These are phyloP conservation scores for Lolium perenne DNA, from an alignment of 176 grass and related monocot genomes.

Conservation along the genomic window DNA sequence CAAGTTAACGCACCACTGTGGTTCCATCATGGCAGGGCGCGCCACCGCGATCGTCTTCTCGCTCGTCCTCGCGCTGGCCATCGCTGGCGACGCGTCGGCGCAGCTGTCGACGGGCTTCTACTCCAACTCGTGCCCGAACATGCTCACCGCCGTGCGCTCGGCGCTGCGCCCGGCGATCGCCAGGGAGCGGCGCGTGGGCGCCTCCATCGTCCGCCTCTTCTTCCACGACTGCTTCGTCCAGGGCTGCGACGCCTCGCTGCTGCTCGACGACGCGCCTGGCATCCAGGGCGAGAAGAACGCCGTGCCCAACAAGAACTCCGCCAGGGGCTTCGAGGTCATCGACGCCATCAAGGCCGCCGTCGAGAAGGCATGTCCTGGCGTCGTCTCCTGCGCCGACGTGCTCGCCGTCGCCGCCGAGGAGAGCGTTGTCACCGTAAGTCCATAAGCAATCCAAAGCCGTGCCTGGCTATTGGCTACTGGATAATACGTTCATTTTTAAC, in stretches of 20 bases:
- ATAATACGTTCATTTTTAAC: neutral
- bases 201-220: constrained; percentile 84
- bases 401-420: constrained; percentile 71
- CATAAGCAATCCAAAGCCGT: neutral
- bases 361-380: constrained; percentile 62
- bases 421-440: constrained; percentile 53
- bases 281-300: constrained; percentile 78
- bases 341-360: constrained; percentile 75
- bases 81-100: constrained; percentile 34
- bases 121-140: constrained; percentile 62
- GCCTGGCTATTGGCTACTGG: neutral
- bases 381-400: constrained; percentile 96
- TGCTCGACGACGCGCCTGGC: constrained; percentile 66
- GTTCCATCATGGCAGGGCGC: neutral
- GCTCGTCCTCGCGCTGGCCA: neutral
- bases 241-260: constrained; percentile 88
- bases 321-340: constrained; percentile 77
- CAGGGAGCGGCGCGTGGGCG: constrained; percentile 71
- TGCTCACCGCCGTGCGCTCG: constrained; percentile 51
- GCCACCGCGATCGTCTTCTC: neutral
- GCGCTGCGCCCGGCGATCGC: constrained; percentile 56
- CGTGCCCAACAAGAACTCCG: constrained; percentile 59
- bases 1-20: neutral
- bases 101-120: constrained; percentile 60
- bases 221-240: constrained; percentile 92